phyloP scores from a whole-genome alignment of 1,284 basidiomycete genomes.

The Boletus smithii region DNA sequence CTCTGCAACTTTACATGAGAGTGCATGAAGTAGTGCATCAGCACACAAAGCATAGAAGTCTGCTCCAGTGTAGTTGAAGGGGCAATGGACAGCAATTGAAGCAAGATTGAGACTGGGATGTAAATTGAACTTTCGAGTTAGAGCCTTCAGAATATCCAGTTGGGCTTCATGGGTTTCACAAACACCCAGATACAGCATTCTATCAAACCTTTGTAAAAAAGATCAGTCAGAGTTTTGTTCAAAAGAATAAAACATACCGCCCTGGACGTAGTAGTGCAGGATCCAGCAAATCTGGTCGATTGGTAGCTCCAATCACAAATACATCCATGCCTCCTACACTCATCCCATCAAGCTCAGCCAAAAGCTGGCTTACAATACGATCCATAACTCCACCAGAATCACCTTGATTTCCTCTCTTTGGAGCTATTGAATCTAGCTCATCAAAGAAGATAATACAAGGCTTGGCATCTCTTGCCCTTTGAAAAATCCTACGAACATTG shows the following conservation, averaged over 20 bases:
- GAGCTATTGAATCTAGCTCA: constrained; percentile 95
- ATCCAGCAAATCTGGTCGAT: constrained; percentile 93
- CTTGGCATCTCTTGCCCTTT: constrained; percentile 83
- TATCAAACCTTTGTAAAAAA: constrained; percentile 74
- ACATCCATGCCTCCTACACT: constrained; percentile 65
- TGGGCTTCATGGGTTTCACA: constrained; percentile 87
- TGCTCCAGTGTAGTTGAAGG: constrained; percentile 94
- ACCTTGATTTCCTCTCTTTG: constrained; percentile 92
- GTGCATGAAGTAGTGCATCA: constrained; percentile 94
- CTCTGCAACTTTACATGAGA: constrained; percentile 83
- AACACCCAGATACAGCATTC: constrained; percentile 95
- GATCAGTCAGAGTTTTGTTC: neutral
- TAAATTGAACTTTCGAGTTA: constrained; percentile 91
- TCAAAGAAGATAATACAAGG: constrained; percentile 98
- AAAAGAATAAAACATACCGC: constrained; percentile 45
- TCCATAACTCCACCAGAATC: constrained; percentile 98
- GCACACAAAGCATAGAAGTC: constrained; percentile 98
- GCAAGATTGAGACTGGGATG: constrained; percentile 67
- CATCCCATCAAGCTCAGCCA: constrained; percentile 96
- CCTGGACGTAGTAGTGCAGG: constrained; percentile 91
- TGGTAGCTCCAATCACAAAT: constrained; percentile 97
- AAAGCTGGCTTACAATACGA: constrained; percentile 91
- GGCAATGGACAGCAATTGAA: constrained; percentile 71
- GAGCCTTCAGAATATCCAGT: constrained; percentile 81
- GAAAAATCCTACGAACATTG: constrained; percentile 91